A percentile compares a stretch with the other conserved stretches of the same genome.
phyloP scores from a whole-genome alignment of 768 basidiomycete genomes.

The Albatrellus ellisii region DNA sequence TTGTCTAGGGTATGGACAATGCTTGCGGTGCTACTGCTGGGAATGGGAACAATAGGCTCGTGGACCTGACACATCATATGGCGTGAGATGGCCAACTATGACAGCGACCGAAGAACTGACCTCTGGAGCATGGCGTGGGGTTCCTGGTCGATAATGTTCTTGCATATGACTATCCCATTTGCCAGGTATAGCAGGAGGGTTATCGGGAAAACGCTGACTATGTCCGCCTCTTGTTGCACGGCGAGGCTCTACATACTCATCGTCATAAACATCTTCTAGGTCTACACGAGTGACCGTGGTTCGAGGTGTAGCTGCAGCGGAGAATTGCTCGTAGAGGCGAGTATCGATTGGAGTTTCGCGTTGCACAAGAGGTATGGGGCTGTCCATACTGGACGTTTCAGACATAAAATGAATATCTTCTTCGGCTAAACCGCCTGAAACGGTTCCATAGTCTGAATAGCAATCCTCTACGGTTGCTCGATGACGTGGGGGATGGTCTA shows the following conservation, averaged over 20 bases:
- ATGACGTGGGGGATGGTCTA: constrained; percentile 3
- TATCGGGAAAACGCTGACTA: too few species aligned
- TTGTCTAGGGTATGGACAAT: constrained; percentile 9
- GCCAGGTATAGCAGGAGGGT: too few species aligned
- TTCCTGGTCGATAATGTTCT: too few species aligned
- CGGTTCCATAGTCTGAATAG: constrained; percentile 7
- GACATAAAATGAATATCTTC: constrained; percentile 1
- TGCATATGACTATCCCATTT: too few species aligned
- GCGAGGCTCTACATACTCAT: not conserved
- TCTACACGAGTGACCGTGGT: constrained; percentile 7
- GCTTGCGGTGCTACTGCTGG: constrained; percentile 9
- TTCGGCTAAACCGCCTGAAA: constrained; percentile 1
- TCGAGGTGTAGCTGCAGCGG: not conserved
- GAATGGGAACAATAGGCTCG: not conserved
- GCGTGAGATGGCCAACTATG: not conserved
- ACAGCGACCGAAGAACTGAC: not conserved
- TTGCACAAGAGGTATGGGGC: constrained; percentile 11
- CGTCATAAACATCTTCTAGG: not conserved
- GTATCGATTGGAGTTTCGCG: not conserved
- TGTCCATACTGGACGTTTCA: constrained; percentile 5
- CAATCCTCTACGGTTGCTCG: constrained; percentile 2
- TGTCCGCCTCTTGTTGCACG: not conserved
- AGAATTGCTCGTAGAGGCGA: constrained; percentile 12
- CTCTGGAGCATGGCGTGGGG: too few species aligned
- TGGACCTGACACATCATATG: not conserved